Evolutionary conservation across 352 stramenopile genomes (phyloP), one percentile per base, ranked within the genome.

Genomic region (Globisporangium rhizosaccharum): DNA sequence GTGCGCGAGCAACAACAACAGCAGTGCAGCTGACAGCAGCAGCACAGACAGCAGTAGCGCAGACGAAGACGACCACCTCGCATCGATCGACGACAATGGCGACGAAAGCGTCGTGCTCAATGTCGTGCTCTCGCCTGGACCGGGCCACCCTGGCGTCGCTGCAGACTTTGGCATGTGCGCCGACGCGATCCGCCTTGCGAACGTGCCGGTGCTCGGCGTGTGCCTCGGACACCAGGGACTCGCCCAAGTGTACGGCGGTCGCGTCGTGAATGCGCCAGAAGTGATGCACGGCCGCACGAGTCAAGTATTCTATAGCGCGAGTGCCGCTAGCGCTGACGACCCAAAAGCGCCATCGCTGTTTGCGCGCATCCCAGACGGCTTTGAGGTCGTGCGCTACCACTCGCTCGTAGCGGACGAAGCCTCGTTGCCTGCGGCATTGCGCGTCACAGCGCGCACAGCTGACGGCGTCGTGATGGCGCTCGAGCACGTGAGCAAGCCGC

Each of bases 141-240:
- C 95, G 1, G 95, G 95, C n/a, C 79, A 87, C 55, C 93, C 95
- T 3, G 67, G 74, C 8, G 73, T 84, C 51, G 48, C 64, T 11
- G 60, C 57, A 2, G 91, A 97, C 75, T 94, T 98, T 72, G 90
- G 90, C 23, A 83, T 98, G 63, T 96, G 88, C 59, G 70, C 82
- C 3, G 77, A 92, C n/a, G 82, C 83, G 37, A 90, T 93, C 61
- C 70, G 71, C 12, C 25, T 56, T 44, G 63, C 68, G 47, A 15
- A 73, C 0, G 70, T 97, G 26, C 96, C 96, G 3, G 76, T 99
- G 46, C 72, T 99, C 18, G 96, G 96, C 20, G 94, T 99, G n/a
- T 99, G 96, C 76, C 72, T 99, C n/a, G 96, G 96, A 47, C 94
- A 98, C 75, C 95, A 99, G 72, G 87, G 94, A n/a, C 71, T 99